These are phyloP conservation scores for Cyberlindnera amylophila DNA, from an alignment of 805 yeast species.

Conservation along the genomic window DNA sequence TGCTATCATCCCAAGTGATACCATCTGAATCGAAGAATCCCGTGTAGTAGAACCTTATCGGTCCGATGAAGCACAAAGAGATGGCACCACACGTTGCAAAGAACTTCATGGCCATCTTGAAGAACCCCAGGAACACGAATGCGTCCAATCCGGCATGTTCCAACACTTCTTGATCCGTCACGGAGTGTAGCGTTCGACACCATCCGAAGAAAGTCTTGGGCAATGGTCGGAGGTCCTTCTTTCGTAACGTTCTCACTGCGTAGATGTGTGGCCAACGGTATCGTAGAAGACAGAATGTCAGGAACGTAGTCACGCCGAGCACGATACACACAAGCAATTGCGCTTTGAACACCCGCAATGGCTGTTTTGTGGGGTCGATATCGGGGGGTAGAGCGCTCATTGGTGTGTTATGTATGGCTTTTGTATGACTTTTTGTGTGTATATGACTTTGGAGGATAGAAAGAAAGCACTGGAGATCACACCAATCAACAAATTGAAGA, in stretches of 20 bases:
- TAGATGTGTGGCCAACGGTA: constrained; percentile 78
- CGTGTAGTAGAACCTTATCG: constrained; percentile 78
- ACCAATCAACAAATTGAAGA: too few relatives aligned
- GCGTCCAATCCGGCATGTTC: constrained; percentile 95
- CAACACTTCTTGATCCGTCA: constrained; percentile 75
- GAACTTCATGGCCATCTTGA: constrained; percentile 79
- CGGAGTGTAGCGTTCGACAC: constrained; percentile 62
- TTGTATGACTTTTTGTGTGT: too few relatives aligned
- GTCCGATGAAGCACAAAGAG: constrained; percentile 76
- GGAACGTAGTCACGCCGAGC: constrained; percentile 65
- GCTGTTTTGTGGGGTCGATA: constrained; percentile 30
- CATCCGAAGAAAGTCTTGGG: constrained; percentile 70
- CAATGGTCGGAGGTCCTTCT: constrained; percentile 30
- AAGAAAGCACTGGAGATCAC: too few relatives aligned
- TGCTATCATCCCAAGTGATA: constrained; percentile 28
- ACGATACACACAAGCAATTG: constrained; percentile 71
- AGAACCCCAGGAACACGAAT: constrained; percentile 84
- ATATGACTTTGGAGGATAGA: too few relatives aligned
- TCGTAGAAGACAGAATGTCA: constrained; percentile 67
- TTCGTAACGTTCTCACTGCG: constrained; percentile 60
- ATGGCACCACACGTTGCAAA: constrained; percentile 62
- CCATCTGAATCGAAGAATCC: constrained; percentile 71
- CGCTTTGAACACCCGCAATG: constrained; percentile 62
- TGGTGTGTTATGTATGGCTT: too few relatives aligned
- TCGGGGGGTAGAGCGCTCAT: constrained; percentile 30